Base-by-base conservation (phyloP, 768 basidiomycete genomes). In the Phylloporus arenicola region DNA sequence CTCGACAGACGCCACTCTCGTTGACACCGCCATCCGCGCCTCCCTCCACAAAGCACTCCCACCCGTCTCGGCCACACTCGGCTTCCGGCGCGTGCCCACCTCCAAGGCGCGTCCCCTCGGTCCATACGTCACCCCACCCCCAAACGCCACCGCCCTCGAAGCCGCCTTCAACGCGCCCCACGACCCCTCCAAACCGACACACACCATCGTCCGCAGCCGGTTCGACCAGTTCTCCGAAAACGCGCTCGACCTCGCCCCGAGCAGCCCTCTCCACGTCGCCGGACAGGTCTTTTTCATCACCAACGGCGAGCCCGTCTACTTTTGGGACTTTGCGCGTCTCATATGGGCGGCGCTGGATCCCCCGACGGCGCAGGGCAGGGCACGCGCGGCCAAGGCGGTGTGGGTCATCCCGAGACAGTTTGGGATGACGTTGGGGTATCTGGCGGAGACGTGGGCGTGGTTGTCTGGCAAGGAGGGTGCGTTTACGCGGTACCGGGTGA, bases 231-330 rank as follows among this genome's bases (percentile, higher is more conserved):
- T 93, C 48, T 79, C 83, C 3, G 80, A 81, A 10, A 64, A 69
- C 25, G 75, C 77, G 13, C 70, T 91, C 48, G 76, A 73, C 27
- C 73, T 77, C 40, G 70, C 77, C 24, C 71, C 76, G 6, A 65
- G 65, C 0, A 77, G 78, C 45, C 82, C 84, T 8, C 75, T 92
- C 9, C 78, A 84, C 57, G 89, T 97, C 47, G 93, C 92, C 5
- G 95, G 95, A 0, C 89, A 97, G 66, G 89, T 72, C 3, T 99
- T 93, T 74, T 95, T 92, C 77, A 89, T 99, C 70, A 94, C 93
- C 50, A 98, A 98, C 63, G 92, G 93, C 54, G 94, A 98, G 64
- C 95, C 94, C 3, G 77, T 84, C 49, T 90, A 91, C 69, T 97
- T 97, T 74, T 99, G 95, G 95, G 93, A 96, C 70, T 84, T 95